Evolutionary conservation across 2,329 filamentous ascomycete genomes (phyloP).

Genomic region (Cadophora luteo-olivacea): DNA sequence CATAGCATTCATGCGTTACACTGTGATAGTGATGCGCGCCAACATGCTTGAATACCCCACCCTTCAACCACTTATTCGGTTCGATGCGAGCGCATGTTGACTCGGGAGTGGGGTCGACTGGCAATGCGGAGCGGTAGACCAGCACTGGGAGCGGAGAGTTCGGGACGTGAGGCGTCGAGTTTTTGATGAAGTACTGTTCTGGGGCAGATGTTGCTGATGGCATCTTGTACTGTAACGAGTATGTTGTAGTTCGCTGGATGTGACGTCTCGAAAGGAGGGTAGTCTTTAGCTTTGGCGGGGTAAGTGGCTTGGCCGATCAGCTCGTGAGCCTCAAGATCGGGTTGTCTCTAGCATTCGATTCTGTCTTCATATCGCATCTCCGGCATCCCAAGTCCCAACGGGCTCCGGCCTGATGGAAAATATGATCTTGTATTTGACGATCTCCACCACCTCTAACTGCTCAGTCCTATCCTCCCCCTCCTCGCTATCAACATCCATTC

Average conservation of each 20-base stretch:
- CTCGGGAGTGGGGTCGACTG: conserved; percentile 37
- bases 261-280: background rate
- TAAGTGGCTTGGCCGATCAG: conserved; percentile 19
- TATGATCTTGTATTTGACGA: conserved; percentile 85
- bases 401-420: conserved; percentile 88
- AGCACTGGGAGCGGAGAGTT: conserved; percentile 47
- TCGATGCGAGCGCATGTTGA: conserved; percentile 39
- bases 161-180: conserved; percentile 41
- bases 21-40: conserved; percentile 43
- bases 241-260: background rate
- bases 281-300: conserved; percentile 25
- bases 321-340: background rate
- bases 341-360: background rate
- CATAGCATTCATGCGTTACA: conserved; percentile 49
- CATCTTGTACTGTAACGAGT: conserved; percentile 13
- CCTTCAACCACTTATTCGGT: conserved; percentile 45
- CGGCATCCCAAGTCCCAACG: conserved; percentile 56
- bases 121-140: conserved; percentile 46
- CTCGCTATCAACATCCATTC: conserved; percentile 35
- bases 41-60: conserved; percentile 37
- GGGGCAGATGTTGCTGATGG: conserved; percentile 24
- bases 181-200: conserved; percentile 31
- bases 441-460: conserved; percentile 83
- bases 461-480: conserved; percentile 46
- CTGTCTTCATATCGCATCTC: conserved; percentile 16